These are phyloP conservation scores for Ophiostoma ulmi DNA, from an alignment of 2,329 filamentous ascomycete species.

Conservation along the genomic window DNA sequence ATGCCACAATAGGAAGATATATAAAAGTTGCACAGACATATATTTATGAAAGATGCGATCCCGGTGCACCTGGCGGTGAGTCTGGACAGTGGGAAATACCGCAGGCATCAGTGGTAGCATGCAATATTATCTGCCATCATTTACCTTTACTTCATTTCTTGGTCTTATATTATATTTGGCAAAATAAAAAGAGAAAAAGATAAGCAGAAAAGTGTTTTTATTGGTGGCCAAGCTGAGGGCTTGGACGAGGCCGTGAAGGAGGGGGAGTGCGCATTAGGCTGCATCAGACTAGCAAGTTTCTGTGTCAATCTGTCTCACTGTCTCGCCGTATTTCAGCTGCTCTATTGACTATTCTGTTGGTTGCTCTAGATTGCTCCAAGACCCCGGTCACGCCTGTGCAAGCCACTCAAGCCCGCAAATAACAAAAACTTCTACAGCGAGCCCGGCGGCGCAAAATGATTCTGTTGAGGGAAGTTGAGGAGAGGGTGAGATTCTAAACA, in stretches of 20 bases:
- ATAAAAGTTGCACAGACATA: too few relatives aligned
- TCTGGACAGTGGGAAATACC: too few relatives aligned
- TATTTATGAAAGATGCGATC: too few relatives aligned
- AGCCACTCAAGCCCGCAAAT: not conserved
- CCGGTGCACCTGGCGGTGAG: not conserved
- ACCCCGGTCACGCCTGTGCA: not conserved
- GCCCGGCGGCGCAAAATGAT: not conserved
- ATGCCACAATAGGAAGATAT: too few relatives aligned
- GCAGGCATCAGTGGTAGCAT: not conserved
- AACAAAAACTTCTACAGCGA: not conserved
- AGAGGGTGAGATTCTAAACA: not conserved
- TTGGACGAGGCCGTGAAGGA: not conserved
- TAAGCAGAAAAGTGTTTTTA: not conserved
- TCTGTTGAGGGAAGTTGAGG: not conserved
- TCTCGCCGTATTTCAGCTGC: not conserved
- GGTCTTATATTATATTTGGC: not conserved
- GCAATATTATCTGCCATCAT: not conserved
- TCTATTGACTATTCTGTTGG: too few relatives aligned
- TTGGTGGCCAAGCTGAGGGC: not conserved
- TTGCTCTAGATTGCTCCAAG: not conserved
- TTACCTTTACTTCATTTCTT: not conserved
- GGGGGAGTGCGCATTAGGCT: not conserved
- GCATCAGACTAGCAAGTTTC: not conserved
- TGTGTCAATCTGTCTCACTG: conserved; percentile 1
- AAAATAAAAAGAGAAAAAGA: not conserved